Evolutionary conservation across 352 stramenopile species (phyloP).

Genomic region (Halophytophthora batemanensis): DNA sequence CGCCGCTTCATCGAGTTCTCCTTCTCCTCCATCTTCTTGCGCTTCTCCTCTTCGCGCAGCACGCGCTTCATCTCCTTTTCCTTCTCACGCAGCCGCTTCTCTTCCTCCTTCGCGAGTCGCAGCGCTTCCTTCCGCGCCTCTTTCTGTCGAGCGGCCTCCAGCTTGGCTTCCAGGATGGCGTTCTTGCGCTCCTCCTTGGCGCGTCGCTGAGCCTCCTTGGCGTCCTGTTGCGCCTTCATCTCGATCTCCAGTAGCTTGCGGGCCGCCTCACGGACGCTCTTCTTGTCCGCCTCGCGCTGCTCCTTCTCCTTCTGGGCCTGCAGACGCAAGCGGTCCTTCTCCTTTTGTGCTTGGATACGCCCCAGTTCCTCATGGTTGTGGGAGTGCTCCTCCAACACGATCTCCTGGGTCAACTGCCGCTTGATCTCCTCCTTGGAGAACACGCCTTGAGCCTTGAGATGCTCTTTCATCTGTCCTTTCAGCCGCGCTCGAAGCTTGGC

Average conservation of each 20-base stretch:
- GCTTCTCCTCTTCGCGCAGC: conserved; percentile 69
- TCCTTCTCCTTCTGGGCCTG: conserved; percentile 44
- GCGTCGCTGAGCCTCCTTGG: conserved; percentile 60
- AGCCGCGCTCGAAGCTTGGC: conserved; percentile 54
- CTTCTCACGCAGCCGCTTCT: conserved; percentile 62
- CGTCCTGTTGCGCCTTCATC: conserved; percentile 74
- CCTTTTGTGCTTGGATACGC: conserved; percentile 19
- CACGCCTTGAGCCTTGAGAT: conserved; percentile 23
- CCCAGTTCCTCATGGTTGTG: conserved; percentile 43
- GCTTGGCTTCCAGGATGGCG: conserved; percentile 57
- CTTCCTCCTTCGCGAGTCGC: conserved; percentile 63
- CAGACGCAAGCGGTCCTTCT: conserved; percentile 26
- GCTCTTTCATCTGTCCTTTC: conserved; percentile 54
- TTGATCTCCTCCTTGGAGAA: conserved; percentile 47
- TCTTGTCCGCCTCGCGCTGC: conserved; percentile 60
- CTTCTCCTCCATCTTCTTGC: conserved; percentile 69
- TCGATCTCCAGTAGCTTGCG: conserved; percentile 73
- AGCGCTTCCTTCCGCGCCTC: conserved; percentile 61
- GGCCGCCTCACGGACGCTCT: conserved; percentile 63
- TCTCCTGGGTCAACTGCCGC: conserved; percentile 38
- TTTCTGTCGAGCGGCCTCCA: conserved; percentile 64
- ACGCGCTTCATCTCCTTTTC: conserved; percentile 67
- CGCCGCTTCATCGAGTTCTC: conserved; percentile 69
- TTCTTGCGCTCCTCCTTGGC: conserved; percentile 73
- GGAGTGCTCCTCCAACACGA: conserved; percentile 36